These are phyloP conservation scores for Fusarium xylarioides DNA, from an alignment of 2,329 filamentous ascomycete genomes.

Conservation along the genomic window DNA sequence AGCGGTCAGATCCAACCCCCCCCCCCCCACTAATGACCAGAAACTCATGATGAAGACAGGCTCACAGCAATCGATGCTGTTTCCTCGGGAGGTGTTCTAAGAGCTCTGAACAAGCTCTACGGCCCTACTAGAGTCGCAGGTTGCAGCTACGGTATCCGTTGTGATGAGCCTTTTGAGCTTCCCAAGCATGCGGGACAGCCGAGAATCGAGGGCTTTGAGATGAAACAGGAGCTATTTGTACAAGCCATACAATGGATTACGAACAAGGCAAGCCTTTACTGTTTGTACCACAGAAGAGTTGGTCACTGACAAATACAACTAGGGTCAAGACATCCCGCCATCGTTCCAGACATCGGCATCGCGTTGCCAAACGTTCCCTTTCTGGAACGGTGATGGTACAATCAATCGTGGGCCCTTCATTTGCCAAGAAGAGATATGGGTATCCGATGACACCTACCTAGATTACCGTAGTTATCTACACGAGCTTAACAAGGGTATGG, in stretches of 20 bases:
- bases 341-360: rapidly evolving
- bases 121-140: not conserved
- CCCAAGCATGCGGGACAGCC: not conserved
- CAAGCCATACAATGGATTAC: not conserved
- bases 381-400: rapidly evolving
- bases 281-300: not conserved
- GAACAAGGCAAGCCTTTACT: not conserved
- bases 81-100: not conserved
- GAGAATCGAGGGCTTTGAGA: rapidly evolving
- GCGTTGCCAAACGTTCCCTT: not conserved
- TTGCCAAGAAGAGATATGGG: not conserved
- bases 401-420: not conserved
- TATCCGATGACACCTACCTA: not conserved
- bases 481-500: not conserved
- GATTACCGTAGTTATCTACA: not conserved
- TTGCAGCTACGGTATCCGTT: not conserved
- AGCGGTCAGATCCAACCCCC: too few species aligned
- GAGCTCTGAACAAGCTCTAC: not conserved
- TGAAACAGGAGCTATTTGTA: not conserved
- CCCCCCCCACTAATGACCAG: too few species aligned
- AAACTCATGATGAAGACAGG: not conserved
- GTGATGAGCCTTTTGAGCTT: not conserved
- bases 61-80: not conserved
- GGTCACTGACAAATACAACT: not conserved
- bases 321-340: not conserved